phyloP scores from a whole-genome alignment of 2,329 filamentous ascomycete genomes.

The Talaromyces funiculosus region DNA sequence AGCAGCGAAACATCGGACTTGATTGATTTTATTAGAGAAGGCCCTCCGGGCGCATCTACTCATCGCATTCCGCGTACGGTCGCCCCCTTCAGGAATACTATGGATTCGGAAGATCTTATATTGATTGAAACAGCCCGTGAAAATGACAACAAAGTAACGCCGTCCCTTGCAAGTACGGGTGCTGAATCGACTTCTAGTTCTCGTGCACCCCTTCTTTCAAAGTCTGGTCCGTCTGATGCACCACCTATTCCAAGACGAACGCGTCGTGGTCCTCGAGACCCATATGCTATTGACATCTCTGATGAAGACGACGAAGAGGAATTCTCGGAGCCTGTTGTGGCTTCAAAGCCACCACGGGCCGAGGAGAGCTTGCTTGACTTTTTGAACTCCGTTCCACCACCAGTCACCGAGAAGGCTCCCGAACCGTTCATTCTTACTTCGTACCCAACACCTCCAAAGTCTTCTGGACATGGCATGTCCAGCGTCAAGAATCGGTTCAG shows the following conservation, averaged over 20 bases:
- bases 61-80: slow-evolving; percentile 76
- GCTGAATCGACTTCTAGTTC: slow-evolving; percentile 65
- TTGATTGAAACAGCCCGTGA: slow-evolving; percentile 26
- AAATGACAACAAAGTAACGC: slow-evolving; percentile 27
- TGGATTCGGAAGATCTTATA: slow-evolving; percentile 71
- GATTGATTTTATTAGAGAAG: slow-evolving; percentile 91
- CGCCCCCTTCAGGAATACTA: slow-evolving; percentile 76
- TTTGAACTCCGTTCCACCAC: slow-evolving; percentile 40
- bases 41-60: slow-evolving; percentile 60
- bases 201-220: slow-evolving; percentile 60
- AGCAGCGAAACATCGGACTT: slow-evolving; percentile 68
- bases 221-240: slow-evolving; percentile 27
- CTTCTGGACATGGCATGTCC: slow-evolving; percentile 17
- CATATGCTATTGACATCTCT: slow-evolving; percentile 79
- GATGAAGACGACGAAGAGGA: slow-evolving; percentile 63
- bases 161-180: slow-evolving; percentile 37
- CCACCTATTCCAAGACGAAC: slow-evolving; percentile 12
- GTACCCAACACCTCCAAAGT: slow-evolving; percentile 14
- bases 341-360: slow-evolving; percentile 31
- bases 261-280: slow-evolving; percentile 73
- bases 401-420: slow-evolving; percentile 24
- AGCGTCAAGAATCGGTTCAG: slow-evolving; percentile 33
- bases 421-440: slow-evolving; percentile 26
- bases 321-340: slow-evolving; percentile 36
- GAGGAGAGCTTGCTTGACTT: slow-evolving; percentile 47